A percentile compares a stretch with the other conserved stretches of the same genome.
phyloP scores from a whole-genome alignment of 305 asterid genomes.

The Plantago coronopus region DNA sequence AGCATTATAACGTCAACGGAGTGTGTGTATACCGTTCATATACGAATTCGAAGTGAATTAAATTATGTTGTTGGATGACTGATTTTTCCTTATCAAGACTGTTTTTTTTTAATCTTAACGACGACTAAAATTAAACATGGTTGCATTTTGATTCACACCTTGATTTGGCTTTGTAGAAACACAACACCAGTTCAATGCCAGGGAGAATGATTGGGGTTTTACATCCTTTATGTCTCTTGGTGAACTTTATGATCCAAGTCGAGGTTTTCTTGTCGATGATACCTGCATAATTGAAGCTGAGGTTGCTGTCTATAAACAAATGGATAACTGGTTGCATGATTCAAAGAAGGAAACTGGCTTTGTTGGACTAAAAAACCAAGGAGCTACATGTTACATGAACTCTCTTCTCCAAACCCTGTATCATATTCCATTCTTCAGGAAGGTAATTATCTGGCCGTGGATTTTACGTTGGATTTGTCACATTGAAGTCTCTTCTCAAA shows the following conservation, averaged over 20 bases:
- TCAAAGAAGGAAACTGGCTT: constrained; percentile 91
- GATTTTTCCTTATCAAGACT: neutral
- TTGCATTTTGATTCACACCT: constrained; percentile 1
- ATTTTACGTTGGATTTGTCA: neutral
- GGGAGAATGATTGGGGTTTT: constrained; percentile 98
- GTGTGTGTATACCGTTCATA: neutral
- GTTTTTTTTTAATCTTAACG: neutral
- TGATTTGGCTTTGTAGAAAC: constrained; percentile 57
- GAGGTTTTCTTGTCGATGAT: constrained; percentile 76
- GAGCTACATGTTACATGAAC: constrained; percentile 95
- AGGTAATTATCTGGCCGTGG: constrained; percentile 39
- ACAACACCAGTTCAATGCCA: constrained; percentile 87
- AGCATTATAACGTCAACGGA: neutral
- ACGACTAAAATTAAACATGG: neutral
- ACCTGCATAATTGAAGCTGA: constrained; percentile 81
- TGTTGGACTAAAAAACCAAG: constrained; percentile 95
- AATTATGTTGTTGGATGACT: neutral
- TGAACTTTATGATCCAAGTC: constrained; percentile 80
- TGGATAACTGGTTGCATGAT: constrained; percentile 78
- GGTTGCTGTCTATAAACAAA: constrained; percentile 76
- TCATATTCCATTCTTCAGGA: constrained; percentile 88
- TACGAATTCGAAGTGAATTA: neutral
- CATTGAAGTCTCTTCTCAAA: neutral
- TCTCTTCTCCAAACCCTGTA: constrained; percentile 85
- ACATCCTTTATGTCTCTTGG: constrained; percentile 89